These are phyloP conservation scores for Rhodomyrtus tomentosa DNA, from an alignment of 345 rosid genomes.

Conservation along the genomic window DNA sequence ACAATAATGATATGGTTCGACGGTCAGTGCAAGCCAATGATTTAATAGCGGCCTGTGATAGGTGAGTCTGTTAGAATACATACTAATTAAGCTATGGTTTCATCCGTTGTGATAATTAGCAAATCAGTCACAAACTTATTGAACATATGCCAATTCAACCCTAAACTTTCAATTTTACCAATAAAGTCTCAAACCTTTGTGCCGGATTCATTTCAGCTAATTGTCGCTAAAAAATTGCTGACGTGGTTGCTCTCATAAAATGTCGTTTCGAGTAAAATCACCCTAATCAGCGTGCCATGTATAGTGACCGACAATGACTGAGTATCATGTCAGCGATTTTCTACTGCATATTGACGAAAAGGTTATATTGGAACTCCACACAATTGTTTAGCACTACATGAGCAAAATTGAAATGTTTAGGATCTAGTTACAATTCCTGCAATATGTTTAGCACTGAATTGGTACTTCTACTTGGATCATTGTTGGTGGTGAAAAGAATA, in stretches of 20 bases:
- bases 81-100: not conserved
- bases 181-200: not conserved
- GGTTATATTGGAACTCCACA: not conserved
- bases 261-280: not conserved
- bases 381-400: no score
- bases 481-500: no score
- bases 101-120: not conserved
- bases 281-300: not conserved
- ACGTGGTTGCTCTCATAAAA: accelerated
- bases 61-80: not conserved
- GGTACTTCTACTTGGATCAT: not conserved
- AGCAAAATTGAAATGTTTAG: no score
- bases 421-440: no score
- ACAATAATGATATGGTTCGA: not conserved
- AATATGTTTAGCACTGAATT: not conserved
- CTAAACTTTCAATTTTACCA: not conserved
- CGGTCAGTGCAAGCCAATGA: not conserved
- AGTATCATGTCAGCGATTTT: not conserved
- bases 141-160: not conserved
- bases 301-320: accelerated
- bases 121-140: not conserved
- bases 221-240: accelerated
- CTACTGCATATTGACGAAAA: not conserved
- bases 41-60: not conserved
- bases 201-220: accelerated